Conservation (phyloP, 345 rosid species). For the Euphorbia tirucalli region DNA sequence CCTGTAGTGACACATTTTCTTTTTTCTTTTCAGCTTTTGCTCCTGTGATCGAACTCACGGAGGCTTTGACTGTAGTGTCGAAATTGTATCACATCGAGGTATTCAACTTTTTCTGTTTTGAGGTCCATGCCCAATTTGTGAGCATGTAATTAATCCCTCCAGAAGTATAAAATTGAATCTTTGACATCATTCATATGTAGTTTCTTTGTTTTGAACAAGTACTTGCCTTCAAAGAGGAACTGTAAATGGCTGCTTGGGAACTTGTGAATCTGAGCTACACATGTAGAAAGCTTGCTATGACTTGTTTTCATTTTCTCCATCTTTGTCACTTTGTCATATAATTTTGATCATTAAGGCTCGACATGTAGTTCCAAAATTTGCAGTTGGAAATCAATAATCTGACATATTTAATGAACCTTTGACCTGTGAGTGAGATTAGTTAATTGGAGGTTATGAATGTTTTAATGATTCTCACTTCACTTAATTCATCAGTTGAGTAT, state of each 20-base stretch:
- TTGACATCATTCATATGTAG: too few relatives aligned
- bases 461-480: slow-evolving; percentile 1
- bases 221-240: slow-evolving; percentile 2
- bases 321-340: not conserved
- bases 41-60: slow-evolving; percentile 90
- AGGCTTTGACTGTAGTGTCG: slow-evolving; percentile 89
- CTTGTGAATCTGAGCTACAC: not conserved
- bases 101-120: not conserved
- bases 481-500: not conserved
- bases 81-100: slow-evolving; percentile 80
- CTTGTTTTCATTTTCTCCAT: not conserved
- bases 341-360: not conserved
- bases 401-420: not conserved
- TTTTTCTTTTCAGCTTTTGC: slow-evolving; percentile 64
- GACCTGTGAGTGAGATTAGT: slow-evolving; percentile 1
- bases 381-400: not conserved
- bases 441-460: not conserved
- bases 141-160: not conserved
- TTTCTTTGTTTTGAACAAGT: not conserved
- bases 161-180: not conserved
- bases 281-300: not conserved
- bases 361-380: not conserved
- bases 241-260: not conserved
- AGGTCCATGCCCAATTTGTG: not conserved
- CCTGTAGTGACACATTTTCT: slow-evolving; percentile 9